phyloP scores from a whole-genome alignment of 495 filamentous ascomycete species.

The Trichocladium uniseriatum region DNA sequence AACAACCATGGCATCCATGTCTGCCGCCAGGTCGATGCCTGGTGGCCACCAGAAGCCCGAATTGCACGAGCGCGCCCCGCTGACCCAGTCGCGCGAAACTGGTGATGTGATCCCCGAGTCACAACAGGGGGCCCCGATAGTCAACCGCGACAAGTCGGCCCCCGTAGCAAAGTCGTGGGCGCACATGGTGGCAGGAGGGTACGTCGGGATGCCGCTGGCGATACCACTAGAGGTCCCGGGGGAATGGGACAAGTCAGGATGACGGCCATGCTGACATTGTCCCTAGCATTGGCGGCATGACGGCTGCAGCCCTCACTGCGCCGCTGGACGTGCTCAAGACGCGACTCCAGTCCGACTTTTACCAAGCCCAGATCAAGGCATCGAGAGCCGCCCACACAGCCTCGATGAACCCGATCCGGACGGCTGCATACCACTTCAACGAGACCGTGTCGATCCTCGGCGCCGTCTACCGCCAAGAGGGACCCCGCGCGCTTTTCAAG shows the following conservation, averaged over 20 bases:
- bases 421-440: slow-evolving; percentile 51
- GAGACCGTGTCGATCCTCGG: slow-evolving; percentile 77
- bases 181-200: slow-evolving; percentile 85
- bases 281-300: slow-evolving; percentile 73
- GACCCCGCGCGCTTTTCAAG: slow-evolving; percentile 78
- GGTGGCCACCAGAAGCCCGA: slow-evolving; percentile 13
- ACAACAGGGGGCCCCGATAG: slow-evolving; percentile 25
- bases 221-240: too few relatives aligned
- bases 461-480: slow-evolving; percentile 67
- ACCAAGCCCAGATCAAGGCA: slow-evolving; percentile 56
- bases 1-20: slow-evolving; percentile 18
- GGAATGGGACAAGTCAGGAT: background rate
- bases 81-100: slow-evolving; percentile 53
- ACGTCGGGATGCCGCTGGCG: slow-evolving; percentile 24
- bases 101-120: slow-evolving; percentile 46
- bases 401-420: slow-evolving; percentile 37
- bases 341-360: slow-evolving; percentile 82
- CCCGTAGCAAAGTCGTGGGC: slow-evolving; percentile 72
- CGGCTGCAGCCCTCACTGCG: slow-evolving; percentile 72
- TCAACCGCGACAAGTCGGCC: slow-evolving; percentile 24
- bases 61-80: slow-evolving; percentile 17
- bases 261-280: slow-evolving; percentile 1
- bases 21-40: slow-evolving; percentile 15
- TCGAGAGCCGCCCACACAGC: slow-evolving; percentile 33
- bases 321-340: slow-evolving; percentile 89